Evolutionary conservation across 1,139 yeast species (phyloP).

Genomic region (Arxiozyma slooffiae): DNA sequence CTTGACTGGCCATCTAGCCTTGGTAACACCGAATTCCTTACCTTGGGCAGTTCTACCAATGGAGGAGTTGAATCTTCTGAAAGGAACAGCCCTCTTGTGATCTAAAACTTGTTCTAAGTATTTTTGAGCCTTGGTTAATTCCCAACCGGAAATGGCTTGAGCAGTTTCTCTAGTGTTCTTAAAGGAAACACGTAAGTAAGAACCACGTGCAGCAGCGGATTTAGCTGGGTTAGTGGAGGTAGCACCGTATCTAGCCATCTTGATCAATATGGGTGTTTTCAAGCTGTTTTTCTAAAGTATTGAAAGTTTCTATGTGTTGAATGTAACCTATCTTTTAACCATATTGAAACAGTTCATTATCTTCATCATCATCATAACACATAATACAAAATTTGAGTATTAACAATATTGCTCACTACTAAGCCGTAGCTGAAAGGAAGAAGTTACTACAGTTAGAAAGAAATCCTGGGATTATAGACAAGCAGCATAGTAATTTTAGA

Average conservation of each 20-base stretch:
- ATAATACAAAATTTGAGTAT: neutral
- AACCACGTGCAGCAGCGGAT: constrained; percentile 99
- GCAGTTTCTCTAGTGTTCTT: constrained; percentile 99
- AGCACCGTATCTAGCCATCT: constrained; percentile 95
- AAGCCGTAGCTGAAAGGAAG: neutral
- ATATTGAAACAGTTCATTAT: neutral
- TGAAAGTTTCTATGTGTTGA: neutral
- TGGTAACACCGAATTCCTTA: constrained; percentile 99
- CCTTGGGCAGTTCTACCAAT: constrained; percentile 99
- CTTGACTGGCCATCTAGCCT: constrained; percentile 99
- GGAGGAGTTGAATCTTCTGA: constrained; percentile 94
- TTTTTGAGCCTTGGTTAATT: constrained; percentile 87
- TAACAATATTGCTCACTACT: neutral
- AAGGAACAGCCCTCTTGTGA: constrained; percentile 99
- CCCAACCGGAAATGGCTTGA: constrained; percentile 97
- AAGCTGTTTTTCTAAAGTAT: constrained; percentile 1
- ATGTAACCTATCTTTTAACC: constrained; percentile 1
- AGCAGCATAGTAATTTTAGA: neutral
- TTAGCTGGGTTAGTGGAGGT: constrained; percentile 98
- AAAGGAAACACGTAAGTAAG: constrained; percentile 98
- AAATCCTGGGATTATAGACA: neutral
- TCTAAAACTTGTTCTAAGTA: constrained; percentile 95
- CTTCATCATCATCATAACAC: no score
- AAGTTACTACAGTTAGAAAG: neutral
- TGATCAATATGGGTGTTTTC: constrained; percentile 20